These are phyloP conservation scores for Mycena filopes DNA, from an alignment of 768 basidiomycete genomes.

Conservation along the genomic window DNA sequence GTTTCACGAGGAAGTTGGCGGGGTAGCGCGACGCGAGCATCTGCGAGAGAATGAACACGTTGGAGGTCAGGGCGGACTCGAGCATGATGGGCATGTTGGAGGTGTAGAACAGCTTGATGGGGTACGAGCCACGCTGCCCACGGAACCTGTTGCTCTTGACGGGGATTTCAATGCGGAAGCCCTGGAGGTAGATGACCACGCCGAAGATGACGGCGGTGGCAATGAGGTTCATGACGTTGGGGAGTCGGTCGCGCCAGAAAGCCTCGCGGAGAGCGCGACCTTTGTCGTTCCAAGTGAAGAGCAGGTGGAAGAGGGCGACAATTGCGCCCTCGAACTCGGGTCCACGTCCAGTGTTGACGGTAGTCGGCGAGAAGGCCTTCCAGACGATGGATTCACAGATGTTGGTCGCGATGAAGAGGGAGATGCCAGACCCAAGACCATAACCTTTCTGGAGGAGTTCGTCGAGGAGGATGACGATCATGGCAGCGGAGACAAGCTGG, in stretches of 20 bases:
- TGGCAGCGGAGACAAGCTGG: conserved; percentile 91
- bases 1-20: conserved; percentile 85
- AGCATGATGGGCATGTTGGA: conserved; percentile 99
- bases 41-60: conserved; percentile 96
- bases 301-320: conserved; percentile 94
- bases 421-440: conserved; percentile 98
- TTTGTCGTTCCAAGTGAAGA: conserved; percentile 99
- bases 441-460: conserved; percentile 99
- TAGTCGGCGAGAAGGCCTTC: conserved; percentile 99
- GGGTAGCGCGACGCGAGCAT: conserved; percentile 96
- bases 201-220: conserved; percentile 94
- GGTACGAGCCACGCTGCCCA: conserved; percentile 95
- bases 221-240: conserved; percentile 97
- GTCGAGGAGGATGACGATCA: conserved; percentile 98
- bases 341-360: conserved; percentile 97
- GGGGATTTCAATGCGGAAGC: conserved; percentile 98
- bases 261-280: conserved; percentile 96
- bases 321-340: conserved; percentile 98
- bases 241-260: conserved; percentile 96
- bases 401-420: conserved; percentile 99
- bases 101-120: conserved; percentile 98
- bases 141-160: conserved; percentile 97
- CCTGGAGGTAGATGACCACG: conserved; percentile 97
- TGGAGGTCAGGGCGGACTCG: conserved; percentile 90
- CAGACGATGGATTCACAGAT: conserved; percentile 99